Conservation (phyloP, 2,329 filamentous ascomycete species). For the Diaporthe sp. region DNA sequence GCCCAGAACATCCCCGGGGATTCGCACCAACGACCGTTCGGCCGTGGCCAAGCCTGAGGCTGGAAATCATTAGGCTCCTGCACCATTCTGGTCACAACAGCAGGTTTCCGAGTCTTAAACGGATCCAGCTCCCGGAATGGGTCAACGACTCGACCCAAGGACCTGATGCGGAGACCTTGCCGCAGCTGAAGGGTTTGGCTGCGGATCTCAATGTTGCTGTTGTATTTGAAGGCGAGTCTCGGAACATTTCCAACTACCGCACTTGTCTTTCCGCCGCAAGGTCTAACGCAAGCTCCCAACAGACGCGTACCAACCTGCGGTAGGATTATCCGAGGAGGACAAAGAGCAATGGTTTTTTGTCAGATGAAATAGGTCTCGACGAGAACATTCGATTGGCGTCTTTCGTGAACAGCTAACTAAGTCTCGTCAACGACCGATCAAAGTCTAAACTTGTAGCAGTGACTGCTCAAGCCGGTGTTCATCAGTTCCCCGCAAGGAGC, state of each 20-base stretch:
- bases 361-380: accelerated
- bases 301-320: conserved; percentile 1
- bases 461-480: not conserved
- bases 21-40: accelerated
- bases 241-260: accelerated
- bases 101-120: not conserved
- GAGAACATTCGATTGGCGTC: accelerated
- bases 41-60: not conserved
- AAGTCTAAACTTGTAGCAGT: not conserved
- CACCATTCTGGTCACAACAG: not conserved
- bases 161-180: not conserved
- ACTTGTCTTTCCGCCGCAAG: accelerated
- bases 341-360: too few relatives aligned
- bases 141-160: not conserved
- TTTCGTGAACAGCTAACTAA: too few relatives aligned
- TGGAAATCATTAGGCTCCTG: not conserved
- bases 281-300: not conserved
- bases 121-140: not conserved
- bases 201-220: not conserved
- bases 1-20: not conserved
- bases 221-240: not conserved
- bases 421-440: not conserved
- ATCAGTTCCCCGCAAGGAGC: not conserved
- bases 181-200: not conserved
- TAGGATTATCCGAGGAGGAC: not conserved